Conservation (phyloP, 1,284 basidiomycete genomes). For the Nidula niveotomentosa region DNA sequence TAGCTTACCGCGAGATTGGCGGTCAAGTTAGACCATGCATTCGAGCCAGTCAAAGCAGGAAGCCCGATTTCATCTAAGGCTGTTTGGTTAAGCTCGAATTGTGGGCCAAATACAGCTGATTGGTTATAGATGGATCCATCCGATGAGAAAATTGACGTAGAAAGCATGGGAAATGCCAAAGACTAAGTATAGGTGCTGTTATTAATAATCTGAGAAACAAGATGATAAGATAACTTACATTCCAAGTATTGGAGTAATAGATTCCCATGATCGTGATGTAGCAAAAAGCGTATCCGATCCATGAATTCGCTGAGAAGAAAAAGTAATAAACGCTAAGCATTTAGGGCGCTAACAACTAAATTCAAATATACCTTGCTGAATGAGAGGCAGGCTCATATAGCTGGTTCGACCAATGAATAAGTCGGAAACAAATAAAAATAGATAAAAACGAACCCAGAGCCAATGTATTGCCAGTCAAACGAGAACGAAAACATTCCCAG, state of each 20-base stretch:
- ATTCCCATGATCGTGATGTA: slow-evolving; percentile 55
- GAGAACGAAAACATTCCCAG: slow-evolving; percentile 55
- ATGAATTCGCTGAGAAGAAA: slow-evolving; percentile 44
- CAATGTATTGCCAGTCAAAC: slow-evolving; percentile 67
- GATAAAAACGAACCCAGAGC: slow-evolving; percentile 42
- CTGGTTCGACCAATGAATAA: slow-evolving; percentile 16
- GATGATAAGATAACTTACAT: slow-evolving; percentile 32
- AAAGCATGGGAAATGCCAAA: slow-evolving; percentile 58
- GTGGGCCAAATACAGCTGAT: slow-evolving; percentile 48
- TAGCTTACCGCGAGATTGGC: slow-evolving; percentile 47
- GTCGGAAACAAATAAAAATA: background rate
- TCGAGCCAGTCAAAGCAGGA: slow-evolving; percentile 51
- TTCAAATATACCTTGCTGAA: slow-evolving; percentile 44
- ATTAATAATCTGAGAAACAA: background rate
- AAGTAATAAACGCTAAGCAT: background rate
- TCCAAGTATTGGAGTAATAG: slow-evolving; percentile 63
- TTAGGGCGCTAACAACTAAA: no score
- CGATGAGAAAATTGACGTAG: slow-evolving; percentile 56
- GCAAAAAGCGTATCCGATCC: slow-evolving; percentile 53
- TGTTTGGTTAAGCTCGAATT: slow-evolving; percentile 53
- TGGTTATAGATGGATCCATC: slow-evolving; percentile 60
- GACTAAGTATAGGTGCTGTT: slow-evolving; percentile 30
- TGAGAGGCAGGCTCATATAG: slow-evolving; percentile 48
- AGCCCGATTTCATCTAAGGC: slow-evolving; percentile 54
- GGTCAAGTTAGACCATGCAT: slow-evolving; percentile 55